Base-by-base conservation (phyloP, 1,284 basidiomycete genomes). In the Ustilago nuda region DNA sequence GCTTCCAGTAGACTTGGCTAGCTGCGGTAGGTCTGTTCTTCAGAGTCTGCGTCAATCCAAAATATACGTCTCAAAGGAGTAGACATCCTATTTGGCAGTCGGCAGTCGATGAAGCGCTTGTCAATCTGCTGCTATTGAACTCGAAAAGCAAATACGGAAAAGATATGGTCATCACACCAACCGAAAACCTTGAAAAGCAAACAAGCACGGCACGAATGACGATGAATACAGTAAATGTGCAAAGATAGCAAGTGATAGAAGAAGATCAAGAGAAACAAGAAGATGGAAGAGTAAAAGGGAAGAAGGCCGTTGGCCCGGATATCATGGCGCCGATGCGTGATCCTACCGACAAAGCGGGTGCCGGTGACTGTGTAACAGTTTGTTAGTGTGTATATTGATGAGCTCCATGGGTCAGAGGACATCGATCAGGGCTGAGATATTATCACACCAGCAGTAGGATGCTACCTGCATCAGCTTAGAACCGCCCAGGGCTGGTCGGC, bases 401-500 rank as follows among this genome's bases (percentile, higher is more conserved):
- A 56, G 54, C 37, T 30, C 54, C 9, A 12, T 41, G 53, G 30
- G 52, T 27, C 23, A 50, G 15, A 64, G 61, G 55, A 52, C 61
- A 43, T 56, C 54, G 54, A 41, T 37, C 41, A 48, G 27, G 15
- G 30, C 13, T 55, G 7, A 27, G 61, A 39, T 33, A 37, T 37
- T 33, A 37, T 37, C 15, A 23, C 11, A 4, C 39, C 23, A 27
- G 23, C 23, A 27, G 23, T 27, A 27, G 23, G 19, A 39, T 56
- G 27, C 23, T 37, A 30, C 8, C 35, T 13, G 17, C 36, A 45
- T 73, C 71, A 76, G 43, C 74, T 72, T 30, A 76, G 52, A 58
- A 76, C 74, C 45, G 74, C 74, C 74, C 74, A 76, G 9, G 74
- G 74, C 63, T 76, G 74, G 46, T 76, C 74, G 9, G 72, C 61